Evolutionary conservation across 768 basidiomycete species (phyloP), one percentile per base, ranked within the genome.

Genomic region (Hericium erinaceus): DNA sequence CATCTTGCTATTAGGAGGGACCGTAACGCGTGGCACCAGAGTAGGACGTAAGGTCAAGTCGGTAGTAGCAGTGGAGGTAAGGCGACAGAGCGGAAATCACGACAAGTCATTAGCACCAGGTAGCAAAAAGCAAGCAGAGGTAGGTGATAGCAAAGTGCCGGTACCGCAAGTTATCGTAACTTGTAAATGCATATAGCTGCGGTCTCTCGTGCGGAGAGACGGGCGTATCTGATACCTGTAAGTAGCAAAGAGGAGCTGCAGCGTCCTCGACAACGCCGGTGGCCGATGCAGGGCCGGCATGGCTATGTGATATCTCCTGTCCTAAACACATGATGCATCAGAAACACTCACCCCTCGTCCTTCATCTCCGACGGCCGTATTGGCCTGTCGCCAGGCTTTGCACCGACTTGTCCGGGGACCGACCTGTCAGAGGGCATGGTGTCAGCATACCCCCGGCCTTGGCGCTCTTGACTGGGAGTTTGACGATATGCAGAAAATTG

Each of bases 321-420:
- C 33, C 33, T 2, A 33, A 33, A 33, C 33, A 10, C 33, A 8
- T 33, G 33, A 33, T 33, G 8, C 33, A n/a, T 18, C n/a, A 46
- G 44, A 46, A 46, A 46, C 55, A 81, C 93, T 92, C 82, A 98
- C 95, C 94, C 94, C 89, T 95, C 94, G 65, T 97, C 95, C 71
- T 93, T 92, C 91, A 92, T 93, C 71, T 97, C 93, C 11, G 87
- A 87, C 16, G 89, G 89, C 38, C 90, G 80, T 15, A 93, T 74
- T 38, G 81, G 84, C 48, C 89, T 80, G 67, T 11, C 8, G 15
- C 40, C 33, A 33, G 33, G 56, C 13, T 37, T 55, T n/a, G 51
- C 55, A 12, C 10, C 15, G 5, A 10, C 16, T 40, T 33, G 18
- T 4, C 57, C 54, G 41, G 33, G 33, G 33, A 33, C 33, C 33